Evolutionary conservation across 2,329 filamentous ascomycete genomes (phyloP).

Genomic region (Paraconiothyrium brasiliense): DNA sequence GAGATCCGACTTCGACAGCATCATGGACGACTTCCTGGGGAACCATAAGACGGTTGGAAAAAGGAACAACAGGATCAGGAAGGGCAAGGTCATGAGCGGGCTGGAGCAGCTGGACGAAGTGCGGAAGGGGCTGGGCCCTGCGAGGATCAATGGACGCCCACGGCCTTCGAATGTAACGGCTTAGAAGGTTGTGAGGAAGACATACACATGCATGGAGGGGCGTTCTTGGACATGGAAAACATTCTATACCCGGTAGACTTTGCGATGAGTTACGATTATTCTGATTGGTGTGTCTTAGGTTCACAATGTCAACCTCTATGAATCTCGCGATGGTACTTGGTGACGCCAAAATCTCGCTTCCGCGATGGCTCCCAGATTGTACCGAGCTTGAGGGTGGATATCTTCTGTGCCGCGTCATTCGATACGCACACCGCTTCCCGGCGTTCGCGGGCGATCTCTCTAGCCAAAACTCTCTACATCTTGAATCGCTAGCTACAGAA

Average conservation of each 20-base stretch:
- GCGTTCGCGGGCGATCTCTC: not conserved
- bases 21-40: conserved; percentile 92
- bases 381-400: not conserved
- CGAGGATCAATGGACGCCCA: conserved; percentile 61
- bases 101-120: conserved; percentile 93
- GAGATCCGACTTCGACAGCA: conserved; percentile 82
- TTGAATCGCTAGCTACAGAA: not conserved
- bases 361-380: not conserved
- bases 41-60: conserved; percentile 76
- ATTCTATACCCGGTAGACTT: conserved; percentile 18
- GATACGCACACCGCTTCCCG: not conserved
- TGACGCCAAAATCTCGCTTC: not conserved
- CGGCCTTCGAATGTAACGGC: conserved; percentile 31
- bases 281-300: not conserved
- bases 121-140: conserved; percentile 78
- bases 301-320: not conserved
- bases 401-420: not conserved
- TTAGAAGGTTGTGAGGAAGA: conserved; percentile 4
- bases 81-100: conserved; percentile 81
- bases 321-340: not conserved
- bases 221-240: conserved; percentile 11
- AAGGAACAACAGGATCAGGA: conserved; percentile 76
- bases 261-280: conserved; percentile 3
- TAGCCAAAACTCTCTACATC: not conserved
- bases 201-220: not conserved